Evolutionary conservation across 2,329 filamentous ascomycete genomes (phyloP), one percentile per base, ranked within the genome.

Genomic region (Tolypocladium nubicola): DNA sequence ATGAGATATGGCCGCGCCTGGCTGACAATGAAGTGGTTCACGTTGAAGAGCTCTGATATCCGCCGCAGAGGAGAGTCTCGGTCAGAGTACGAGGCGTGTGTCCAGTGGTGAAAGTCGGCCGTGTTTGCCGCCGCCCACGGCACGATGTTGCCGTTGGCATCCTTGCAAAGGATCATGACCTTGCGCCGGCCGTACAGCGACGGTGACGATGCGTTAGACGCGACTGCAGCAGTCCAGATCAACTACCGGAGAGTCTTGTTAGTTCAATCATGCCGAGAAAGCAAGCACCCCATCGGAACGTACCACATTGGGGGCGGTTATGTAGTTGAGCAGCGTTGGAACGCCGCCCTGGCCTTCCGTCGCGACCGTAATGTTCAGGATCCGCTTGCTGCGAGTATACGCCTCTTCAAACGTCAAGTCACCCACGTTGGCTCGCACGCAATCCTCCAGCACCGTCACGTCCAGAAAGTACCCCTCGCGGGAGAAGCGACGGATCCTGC

Each of bases 401-500:
- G 93, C 93, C 73, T 97, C 93, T 70, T 95, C 90, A 66, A 97
- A 97, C 0, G 92, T 97, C 60, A 96, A 70, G 65, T 96, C 88
- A 11, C 91, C 92, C 16, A 96, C 85, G 63, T 96, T 96, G 16
- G 86, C 84, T 58, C 87, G 82, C 16, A 97, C 87, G 63, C 90
- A 93, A 58, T 92, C 84, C 67, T 95, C 90, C 52, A 97, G 74
- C 11, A 95, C 86, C 45, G 81, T 83, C 4, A 90, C 84, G 68
- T 97, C 91, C 37, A 96, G 79, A 59, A 96, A 88, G 66, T 95
- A 90, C 0, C 91, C 91, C 63, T 92, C 87, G 43, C 77, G 77
- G 54, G 86, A 77, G 66, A 93, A 91, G 52, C 91, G 81, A 56
- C 75, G 77, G 11, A 88, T 67, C 52, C 90, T 83, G 35, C 89